Conservation (phyloP, 2,329 filamentous ascomycete genomes). For the Apiospora kogelbergensis region DNA sequence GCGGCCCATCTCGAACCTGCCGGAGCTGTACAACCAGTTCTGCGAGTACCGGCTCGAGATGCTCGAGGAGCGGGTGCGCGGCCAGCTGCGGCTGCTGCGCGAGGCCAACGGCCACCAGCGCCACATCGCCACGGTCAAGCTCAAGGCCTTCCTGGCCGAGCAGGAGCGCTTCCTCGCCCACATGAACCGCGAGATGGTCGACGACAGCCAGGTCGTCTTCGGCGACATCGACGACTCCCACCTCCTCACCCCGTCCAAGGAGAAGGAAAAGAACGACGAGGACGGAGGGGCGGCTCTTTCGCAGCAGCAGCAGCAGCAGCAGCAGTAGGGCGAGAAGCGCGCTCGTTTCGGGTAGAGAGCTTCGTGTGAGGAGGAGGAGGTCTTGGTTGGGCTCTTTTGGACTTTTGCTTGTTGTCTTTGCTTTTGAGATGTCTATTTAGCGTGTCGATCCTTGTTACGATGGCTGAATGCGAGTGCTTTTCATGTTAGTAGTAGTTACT, state of each 20-base stretch:
- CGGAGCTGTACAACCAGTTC: constrained; percentile 61
- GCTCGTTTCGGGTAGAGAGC: background rate
- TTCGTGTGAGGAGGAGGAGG: no score
- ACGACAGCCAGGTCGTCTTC: constrained; percentile 26
- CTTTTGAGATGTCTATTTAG: background rate
- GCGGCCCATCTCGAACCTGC: constrained; percentile 56
- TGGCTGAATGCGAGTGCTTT: background rate
- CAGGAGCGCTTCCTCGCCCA: constrained; percentile 34
- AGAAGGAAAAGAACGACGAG: background rate
- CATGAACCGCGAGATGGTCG: constrained; percentile 34
- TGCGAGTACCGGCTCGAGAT: constrained; percentile 63
- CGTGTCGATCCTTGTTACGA: background rate
- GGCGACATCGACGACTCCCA: constrained; percentile 21
- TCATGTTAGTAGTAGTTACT: background rate
- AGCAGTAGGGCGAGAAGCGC: background rate
- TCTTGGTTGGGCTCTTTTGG: background rate
- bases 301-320: background rate
- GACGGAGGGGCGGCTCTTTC: background rate
- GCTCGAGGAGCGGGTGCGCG: constrained; percentile 56
- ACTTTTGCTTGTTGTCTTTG: no score
- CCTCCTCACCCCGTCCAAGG: background rate
- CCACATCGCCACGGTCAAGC: constrained; percentile 25
- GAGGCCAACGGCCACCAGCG: constrained; percentile 29
- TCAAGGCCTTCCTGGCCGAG: constrained; percentile 33
- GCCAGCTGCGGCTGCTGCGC: constrained; percentile 42